Evolutionary conservation across 2,329 filamentous ascomycete genomes (phyloP).

Genomic region (Ophiostoma quercus): DNA sequence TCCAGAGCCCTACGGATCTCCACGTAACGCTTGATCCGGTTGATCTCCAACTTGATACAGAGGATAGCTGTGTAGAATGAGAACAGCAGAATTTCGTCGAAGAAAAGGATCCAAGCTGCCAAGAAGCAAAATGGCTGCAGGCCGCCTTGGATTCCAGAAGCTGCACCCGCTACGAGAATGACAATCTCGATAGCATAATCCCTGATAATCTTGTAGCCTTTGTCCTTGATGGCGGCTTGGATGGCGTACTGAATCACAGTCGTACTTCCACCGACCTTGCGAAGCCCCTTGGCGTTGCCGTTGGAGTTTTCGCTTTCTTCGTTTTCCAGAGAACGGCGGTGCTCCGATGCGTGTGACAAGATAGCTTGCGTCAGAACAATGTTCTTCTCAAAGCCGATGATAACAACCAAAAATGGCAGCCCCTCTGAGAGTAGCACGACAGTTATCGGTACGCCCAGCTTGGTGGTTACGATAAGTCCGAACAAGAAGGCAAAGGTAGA

Average conservation of each 20-base stretch:
- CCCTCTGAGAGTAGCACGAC: constrained; percentile 92
- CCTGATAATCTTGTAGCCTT: constrained; percentile 86
- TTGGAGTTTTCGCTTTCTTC: not conserved
- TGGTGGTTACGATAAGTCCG: constrained; percentile 83
- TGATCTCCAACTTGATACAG: constrained; percentile 98
- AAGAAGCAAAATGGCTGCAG: constrained; percentile 98
- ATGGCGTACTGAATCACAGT: constrained; percentile 87
- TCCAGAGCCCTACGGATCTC: constrained; percentile 89
- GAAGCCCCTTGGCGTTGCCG: constrained; percentile 2
- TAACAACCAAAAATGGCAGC: constrained; percentile 94
- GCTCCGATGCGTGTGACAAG: constrained; percentile 76
- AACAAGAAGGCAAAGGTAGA: constrained; percentile 96
- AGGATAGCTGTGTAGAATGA: constrained; percentile 97
- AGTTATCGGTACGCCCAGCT: constrained; percentile 87
- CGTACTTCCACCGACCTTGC: constrained; percentile 41
- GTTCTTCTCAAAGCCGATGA: constrained; percentile 97
- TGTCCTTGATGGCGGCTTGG: constrained; percentile 81
- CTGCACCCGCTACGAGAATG: constrained; percentile 77
- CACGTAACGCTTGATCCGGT: constrained; percentile 94
- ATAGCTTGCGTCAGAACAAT: constrained; percentile 94
- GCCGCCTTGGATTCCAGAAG: constrained; percentile 91
- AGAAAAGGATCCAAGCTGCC: constrained; percentile 93
- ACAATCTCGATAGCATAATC: constrained; percentile 93
- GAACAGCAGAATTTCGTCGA: constrained; percentile 90
- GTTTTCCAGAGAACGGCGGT: constrained; percentile 44